These are phyloP conservation scores for Populus tremula DNA, from an alignment of 345 rosid genomes.

Conservation along the genomic window DNA sequence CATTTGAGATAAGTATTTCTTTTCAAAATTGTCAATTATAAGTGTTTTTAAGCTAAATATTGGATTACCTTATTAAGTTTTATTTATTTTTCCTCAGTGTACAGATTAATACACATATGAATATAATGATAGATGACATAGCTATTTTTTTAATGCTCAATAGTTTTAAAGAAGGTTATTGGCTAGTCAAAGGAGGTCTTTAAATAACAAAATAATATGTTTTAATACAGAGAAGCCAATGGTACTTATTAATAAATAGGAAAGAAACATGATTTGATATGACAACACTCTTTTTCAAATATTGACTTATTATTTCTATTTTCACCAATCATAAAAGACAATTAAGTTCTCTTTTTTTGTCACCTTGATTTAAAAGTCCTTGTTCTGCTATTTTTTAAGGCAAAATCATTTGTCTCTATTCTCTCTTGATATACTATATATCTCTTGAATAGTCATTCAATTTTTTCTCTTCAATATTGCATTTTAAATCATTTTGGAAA, in stretches of 20 bases:
- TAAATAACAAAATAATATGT: not conserved
- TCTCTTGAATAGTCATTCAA: not conserved
- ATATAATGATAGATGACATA: too few species aligned
- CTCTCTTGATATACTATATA: not conserved
- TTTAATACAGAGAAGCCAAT: too few species aligned
- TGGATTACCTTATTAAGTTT: not conserved
- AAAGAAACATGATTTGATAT: not conserved
- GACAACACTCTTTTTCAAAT: not conserved
- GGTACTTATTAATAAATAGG: not conserved
- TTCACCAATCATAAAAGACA: too few species aligned
- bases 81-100: too few species aligned
- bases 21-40: not conserved
- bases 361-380: not conserved
- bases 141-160: too few species aligned
- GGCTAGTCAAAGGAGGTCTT: not conserved
- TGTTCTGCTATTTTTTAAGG: not conserved
- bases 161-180: not conserved
- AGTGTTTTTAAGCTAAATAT: not conserved
- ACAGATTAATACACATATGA: too few species aligned
- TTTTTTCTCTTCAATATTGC: not conserved
- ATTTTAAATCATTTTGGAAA: too few species aligned
- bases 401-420: not conserved
- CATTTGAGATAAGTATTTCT: not conserved
- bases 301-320: not conserved
- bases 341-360: not conserved